Evolutionary conservation across 192 early-diverging fungal species (phyloP).

Genomic region (Backusella luteola): DNA sequence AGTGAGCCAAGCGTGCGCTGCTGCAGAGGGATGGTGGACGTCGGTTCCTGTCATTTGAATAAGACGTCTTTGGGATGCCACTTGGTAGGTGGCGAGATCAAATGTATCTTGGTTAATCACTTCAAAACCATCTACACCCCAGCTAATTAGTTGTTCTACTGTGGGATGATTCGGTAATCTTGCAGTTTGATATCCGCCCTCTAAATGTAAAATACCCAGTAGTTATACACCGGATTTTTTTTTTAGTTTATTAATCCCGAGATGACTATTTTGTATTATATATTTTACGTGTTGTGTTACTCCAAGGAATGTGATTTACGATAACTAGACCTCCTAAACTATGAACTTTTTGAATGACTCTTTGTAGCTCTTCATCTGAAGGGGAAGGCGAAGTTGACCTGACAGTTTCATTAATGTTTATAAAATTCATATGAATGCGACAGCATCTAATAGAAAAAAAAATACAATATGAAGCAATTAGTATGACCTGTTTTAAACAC

Average conservation of each 20-base stretch:
- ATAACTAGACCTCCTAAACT: constrained; percentile 67
- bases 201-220: constrained; percentile 14
- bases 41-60: constrained; percentile 66
- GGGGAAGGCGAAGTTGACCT: constrained; percentile 49
- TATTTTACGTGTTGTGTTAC: constrained; percentile 54
- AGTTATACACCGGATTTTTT: not conserved
- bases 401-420: constrained; percentile 60
- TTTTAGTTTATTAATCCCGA: not conserved
- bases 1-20: constrained; percentile 62
- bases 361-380: constrained; percentile 56
- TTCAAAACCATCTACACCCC: constrained; percentile 75
- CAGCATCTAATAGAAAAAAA: constrained; percentile 47
- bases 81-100: constrained; percentile 57
- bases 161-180: constrained; percentile 64
- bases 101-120: constrained; percentile 59
- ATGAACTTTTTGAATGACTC: constrained; percentile 59
- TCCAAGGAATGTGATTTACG: constrained; percentile 81
- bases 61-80: constrained; percentile 43
- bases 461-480: not conserved
- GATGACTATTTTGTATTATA: not conserved
- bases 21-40: constrained; percentile 58
- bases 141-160: constrained; percentile 49
- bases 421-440: constrained; percentile 72
- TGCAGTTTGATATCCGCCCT: constrained; percentile 49
- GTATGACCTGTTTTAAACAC: not conserved